A percentile compares a stretch with the other conserved stretches of the same genome.
These are phyloP conservation scores for Diplodia scrobiculata DNA, from an alignment of 2,329 filamentous ascomycete genomes.

Conservation along the genomic window DNA sequence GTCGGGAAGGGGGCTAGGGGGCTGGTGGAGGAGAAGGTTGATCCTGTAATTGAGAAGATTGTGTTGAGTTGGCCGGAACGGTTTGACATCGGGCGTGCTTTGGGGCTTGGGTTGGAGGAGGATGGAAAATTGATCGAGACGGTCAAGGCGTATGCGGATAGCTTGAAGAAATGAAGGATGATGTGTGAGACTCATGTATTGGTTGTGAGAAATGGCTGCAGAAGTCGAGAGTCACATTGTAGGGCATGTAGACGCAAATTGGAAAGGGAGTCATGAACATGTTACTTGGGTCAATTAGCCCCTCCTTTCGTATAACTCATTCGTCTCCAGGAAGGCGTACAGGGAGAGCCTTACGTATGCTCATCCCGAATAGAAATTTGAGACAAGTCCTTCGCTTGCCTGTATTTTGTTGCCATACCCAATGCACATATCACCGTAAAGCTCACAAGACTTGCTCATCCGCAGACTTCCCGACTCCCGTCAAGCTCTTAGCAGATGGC, in stretches of 20 bases:
- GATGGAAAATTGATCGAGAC: conserved; percentile 54
- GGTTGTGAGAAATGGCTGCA: neutral
- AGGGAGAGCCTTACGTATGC: neutral
- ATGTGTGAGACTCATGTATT: neutral
- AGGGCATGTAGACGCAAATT: neutral
- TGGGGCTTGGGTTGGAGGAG: conserved; percentile 54
- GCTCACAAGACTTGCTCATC: neutral
- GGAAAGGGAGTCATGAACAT: conserved; percentile 1
- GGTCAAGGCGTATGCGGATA: conserved; percentile 22
- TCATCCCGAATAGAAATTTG: conserved; percentile 9
- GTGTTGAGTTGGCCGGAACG: conserved; percentile 55
- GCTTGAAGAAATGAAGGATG: conserved; percentile 14
- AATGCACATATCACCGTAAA: neutral
- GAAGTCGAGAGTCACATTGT: neutral
- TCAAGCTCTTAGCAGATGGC: neutral
- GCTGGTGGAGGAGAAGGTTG: conserved; percentile 53
- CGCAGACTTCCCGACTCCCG: neutral
- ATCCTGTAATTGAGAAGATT: conserved; percentile 51
- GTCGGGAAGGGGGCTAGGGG: conserved; percentile 53
- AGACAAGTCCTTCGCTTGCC: neutral
- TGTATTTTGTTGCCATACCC: neutral
- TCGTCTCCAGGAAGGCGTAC: neutral
- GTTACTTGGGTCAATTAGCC: conserved; percentile 16
- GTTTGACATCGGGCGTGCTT: conserved; percentile 58
- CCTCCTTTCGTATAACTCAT: neutral